phyloP scores from a whole-genome alignment of 2,329 filamentous ascomycete genomes.

The Fusarium caatingaense region DNA sequence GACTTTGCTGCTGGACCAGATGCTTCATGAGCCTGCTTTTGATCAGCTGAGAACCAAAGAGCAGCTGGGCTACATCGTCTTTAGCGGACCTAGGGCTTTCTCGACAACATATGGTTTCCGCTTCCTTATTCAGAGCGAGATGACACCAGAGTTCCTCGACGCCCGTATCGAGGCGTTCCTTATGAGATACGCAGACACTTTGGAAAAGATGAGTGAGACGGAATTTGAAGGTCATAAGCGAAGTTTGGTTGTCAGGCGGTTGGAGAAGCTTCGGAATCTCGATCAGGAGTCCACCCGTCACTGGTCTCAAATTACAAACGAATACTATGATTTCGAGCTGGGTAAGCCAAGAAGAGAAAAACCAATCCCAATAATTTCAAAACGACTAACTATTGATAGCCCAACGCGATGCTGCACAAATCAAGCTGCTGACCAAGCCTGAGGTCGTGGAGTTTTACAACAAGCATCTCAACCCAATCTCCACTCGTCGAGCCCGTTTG shows the following conservation, averaged over 20 bases:
- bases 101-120: conserved; percentile 86
- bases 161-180: conserved; percentile 89
- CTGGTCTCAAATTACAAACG: conserved; percentile 85
- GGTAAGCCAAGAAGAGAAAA: conserved; percentile 63
- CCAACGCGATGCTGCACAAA: conserved; percentile 78
- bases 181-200: conserved; percentile 69
- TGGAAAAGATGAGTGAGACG: conserved; percentile 80
- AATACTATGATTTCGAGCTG: conserved; percentile 90
- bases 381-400: conserved; percentile 58
- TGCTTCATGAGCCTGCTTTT: conserved; percentile 92
- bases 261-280: conserved; percentile 94
- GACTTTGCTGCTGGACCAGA: conserved; percentile 84
- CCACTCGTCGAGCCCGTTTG: conserved; percentile 80
- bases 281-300: conserved; percentile 84
- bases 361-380: background rate
- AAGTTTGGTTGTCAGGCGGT: conserved; percentile 84
- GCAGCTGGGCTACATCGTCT: conserved; percentile 96
- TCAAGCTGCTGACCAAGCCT: conserved; percentile 79
- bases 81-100: conserved; percentile 78
- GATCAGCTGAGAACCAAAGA: conserved; percentile 96
- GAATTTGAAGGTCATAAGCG: conserved; percentile 94
- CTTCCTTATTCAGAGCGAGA: conserved; percentile 94
- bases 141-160: conserved; percentile 84
- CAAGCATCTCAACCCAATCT: conserved; percentile 79
- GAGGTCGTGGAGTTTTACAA: conserved; percentile 85